These are phyloP conservation scores for Uromyces viciae-fabae DNA, from an alignment of 1,284 basidiomycete species.

Conservation along the genomic window DNA sequence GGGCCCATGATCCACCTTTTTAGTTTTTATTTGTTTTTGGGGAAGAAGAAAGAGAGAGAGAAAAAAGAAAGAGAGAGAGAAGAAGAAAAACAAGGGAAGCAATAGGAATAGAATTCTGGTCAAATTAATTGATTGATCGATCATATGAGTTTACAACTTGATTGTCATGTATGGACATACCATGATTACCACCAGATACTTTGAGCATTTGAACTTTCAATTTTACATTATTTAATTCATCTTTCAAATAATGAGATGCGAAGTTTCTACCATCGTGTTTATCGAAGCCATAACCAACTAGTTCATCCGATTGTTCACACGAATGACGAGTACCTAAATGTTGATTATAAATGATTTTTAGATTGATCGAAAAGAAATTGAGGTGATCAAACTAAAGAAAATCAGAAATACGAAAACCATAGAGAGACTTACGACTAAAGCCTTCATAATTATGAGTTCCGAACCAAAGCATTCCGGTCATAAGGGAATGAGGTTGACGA, in stretches of 20 bases:
- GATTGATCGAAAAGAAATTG: neutral
- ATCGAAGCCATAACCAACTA: constrained; percentile 79
- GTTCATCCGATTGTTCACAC: constrained; percentile 80
- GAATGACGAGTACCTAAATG: constrained; percentile 73
- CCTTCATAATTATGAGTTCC: constrained; percentile 71
- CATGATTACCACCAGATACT: constrained; percentile 69
- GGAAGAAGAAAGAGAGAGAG: no score
- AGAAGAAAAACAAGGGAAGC: neutral
- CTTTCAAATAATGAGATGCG: constrained; percentile 76
- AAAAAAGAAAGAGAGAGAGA: constrained; percentile 15
- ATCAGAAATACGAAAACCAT: no score
- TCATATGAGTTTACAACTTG: neutral
- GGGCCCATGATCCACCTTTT: constrained; percentile 18
- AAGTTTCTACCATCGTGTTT: constrained; percentile 79
- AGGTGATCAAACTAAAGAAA: no score
- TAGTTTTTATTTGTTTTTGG: no score
- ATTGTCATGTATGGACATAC: neutral
- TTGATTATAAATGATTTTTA: constrained; percentile 23
- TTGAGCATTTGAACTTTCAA: constrained; percentile 82
- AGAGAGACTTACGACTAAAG: constrained; percentile 48
- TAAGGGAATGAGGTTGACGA: constrained; percentile 73
- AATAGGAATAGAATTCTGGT: neutral
- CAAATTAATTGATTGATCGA: no score
- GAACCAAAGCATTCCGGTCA: constrained; percentile 90
- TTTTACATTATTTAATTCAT: constrained; percentile 74